Percentiles rank a stretch among this genome's conserved stretches.
phyloP scores from a whole-genome alignment of 495 filamentous ascomycete genomes.

The Glutinoglossum americanum region DNA sequence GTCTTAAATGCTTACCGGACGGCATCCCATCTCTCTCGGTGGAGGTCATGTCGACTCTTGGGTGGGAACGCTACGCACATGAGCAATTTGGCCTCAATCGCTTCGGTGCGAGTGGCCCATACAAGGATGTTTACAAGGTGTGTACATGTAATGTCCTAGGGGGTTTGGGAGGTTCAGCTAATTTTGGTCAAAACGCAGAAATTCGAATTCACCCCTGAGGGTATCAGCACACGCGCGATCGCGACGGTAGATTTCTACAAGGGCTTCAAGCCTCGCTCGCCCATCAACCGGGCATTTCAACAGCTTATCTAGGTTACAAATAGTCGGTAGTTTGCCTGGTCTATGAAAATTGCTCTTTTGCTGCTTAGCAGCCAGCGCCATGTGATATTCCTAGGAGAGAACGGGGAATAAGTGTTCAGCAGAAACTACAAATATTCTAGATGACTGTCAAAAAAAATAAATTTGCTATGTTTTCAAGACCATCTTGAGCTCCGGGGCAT shows the following conservation, averaged over 20 bases:
- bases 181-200: slow-evolving; percentile 35
- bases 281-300: slow-evolving; percentile 82
- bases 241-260: slow-evolving; percentile 94
- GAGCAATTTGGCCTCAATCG: slow-evolving; percentile 98
- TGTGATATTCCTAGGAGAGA: neutral
- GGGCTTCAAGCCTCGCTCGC: slow-evolving; percentile 71
- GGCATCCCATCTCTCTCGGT: slow-evolving; percentile 85
- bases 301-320: slow-evolving; percentile 59
- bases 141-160: neutral
- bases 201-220: slow-evolving; percentile 97
- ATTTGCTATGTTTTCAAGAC: neutral
- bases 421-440: neutral
- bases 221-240: slow-evolving; percentile 80
- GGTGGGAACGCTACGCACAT: slow-evolving; percentile 95
- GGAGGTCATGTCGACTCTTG: slow-evolving; percentile 81
- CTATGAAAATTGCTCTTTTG: neutral
- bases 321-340: neutral
- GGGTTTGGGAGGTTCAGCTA: neutral
- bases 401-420: neutral
- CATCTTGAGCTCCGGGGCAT: too few species aligned
- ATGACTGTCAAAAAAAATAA: neutral
- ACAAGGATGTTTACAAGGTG: slow-evolving; percentile 95
- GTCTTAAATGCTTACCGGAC: slow-evolving; percentile 73
- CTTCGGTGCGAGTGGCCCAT: slow-evolving; percentile 89
- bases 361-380: neutral